Evolutionary conservation across 305 asterid genomes (phyloP), one percentile per base, ranked within the genome.

Genomic region (Fraxinus greggii): DNA sequence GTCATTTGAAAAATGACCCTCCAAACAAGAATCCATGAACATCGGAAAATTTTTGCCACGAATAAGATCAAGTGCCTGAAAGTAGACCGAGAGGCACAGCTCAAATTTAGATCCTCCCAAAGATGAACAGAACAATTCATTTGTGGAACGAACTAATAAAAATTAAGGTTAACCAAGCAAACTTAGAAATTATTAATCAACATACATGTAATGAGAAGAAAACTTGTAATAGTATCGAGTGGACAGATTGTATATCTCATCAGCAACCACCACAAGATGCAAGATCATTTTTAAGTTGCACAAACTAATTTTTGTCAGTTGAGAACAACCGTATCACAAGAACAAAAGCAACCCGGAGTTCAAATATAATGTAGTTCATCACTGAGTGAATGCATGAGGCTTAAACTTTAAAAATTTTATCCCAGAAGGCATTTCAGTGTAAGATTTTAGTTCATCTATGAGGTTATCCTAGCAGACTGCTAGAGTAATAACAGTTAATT

Each of bases 11-110:
- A 90, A 89, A 73, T 92, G 93, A 17, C 94, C 96, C 86, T 92
- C 96, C 86, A 90, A 83, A 80, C 94, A 90, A 29, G 96, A 92
- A 86, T 92, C 96, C 63, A 88, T 88, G 42, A 92, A 86, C 94
- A 90, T 92, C 81, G 85, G 91, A 76, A 90, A 87, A 83, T 92
- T 92, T 79, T 88, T 89, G 40, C 87, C 93, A 35, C 88, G 87
- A 28, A 89, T 92, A 26, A 90, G 88, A 90, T 92, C 96, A 75
- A 92, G 93, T 12, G 94, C 94, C 94, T 92, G 76, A 21, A 78
- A 84, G 45, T n/a, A 40, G 1, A n/a, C 3, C 45, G 67, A 54
- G 65, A n/a, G 24, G 65, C 65, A 17, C 23, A 17, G 23, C 61
- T 51, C 61, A n/a, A 51, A 51, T 51, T 51, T 51, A 45, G 19